These are phyloP conservation scores for Geotrichum fermentans DNA, from an alignment of 1,139 yeast genomes.

Conservation along the genomic window DNA sequence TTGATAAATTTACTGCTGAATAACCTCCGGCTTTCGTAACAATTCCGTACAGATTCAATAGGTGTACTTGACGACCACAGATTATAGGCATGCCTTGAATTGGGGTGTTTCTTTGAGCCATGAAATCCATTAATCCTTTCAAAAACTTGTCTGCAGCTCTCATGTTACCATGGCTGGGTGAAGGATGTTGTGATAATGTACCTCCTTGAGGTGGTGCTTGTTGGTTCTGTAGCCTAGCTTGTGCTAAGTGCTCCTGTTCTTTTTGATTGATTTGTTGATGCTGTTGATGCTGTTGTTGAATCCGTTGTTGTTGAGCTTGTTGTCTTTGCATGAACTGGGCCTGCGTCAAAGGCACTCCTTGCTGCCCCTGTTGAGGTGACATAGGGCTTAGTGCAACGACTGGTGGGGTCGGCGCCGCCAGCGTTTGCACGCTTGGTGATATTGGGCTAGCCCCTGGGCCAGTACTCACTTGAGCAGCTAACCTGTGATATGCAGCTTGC, in stretches of 20 bases:
- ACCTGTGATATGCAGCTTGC: slow-evolving; percentile 7
- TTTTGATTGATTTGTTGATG: slow-evolving; percentile 11
- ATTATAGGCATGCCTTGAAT: slow-evolving; percentile 59
- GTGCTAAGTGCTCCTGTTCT: slow-evolving; percentile 2
- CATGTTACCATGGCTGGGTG: not conserved
- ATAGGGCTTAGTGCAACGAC: not conserved
- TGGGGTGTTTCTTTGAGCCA: slow-evolving; percentile 72
- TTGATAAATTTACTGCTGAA: slow-evolving; percentile 48
- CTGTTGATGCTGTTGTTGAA: not conserved
- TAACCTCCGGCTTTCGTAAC: slow-evolving; percentile 76
- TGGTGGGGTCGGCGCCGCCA: no score
- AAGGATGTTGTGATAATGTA: not conserved
- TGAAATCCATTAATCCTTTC: slow-evolving; percentile 62
- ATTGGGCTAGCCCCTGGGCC: not conserved
- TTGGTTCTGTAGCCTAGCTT: not conserved
- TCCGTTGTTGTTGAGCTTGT: slow-evolving; percentile 1
- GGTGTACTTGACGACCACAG: slow-evolving; percentile 59
- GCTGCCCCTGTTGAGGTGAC: slow-evolving; percentile 2
- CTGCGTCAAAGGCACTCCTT: no score
- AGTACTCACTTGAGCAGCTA: not conserved
- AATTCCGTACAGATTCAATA: slow-evolving; percentile 62
- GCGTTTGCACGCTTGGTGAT: not conserved
- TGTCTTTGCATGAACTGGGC: slow-evolving; percentile 1
- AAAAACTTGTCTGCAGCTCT: slow-evolving; percentile 50
- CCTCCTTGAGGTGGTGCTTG: slow-evolving; percentile 20